Percentiles rank a stretch among this genome's conserved stretches.
phyloP scores from a whole-genome alignment of 441 rosid species.

The Corymbia calophylla region DNA sequence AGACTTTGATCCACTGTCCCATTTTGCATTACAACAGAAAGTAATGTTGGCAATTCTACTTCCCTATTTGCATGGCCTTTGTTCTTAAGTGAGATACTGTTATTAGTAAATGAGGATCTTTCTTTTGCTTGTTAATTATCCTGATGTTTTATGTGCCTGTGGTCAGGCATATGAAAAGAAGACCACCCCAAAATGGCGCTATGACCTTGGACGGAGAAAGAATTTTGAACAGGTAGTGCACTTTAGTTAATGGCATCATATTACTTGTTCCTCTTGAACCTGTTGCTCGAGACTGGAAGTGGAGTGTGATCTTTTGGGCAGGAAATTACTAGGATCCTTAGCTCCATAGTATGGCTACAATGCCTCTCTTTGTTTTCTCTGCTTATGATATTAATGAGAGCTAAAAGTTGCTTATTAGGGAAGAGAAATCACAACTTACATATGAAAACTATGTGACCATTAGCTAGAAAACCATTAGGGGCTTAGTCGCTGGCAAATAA shows the following conservation, averaged over 20 bases:
- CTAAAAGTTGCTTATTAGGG: background rate
- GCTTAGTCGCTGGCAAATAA: background rate
- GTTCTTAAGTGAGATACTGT: background rate
- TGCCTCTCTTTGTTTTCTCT: background rate
- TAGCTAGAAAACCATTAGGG: background rate
- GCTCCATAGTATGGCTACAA: background rate
- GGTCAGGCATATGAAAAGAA: slow-evolving; percentile 86
- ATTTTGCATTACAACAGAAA: background rate
- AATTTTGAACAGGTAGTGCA: slow-evolving; percentile 71
- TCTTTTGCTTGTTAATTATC: background rate
- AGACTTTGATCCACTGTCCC: background rate
- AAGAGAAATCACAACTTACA: background rate
- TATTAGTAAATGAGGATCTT: background rate
- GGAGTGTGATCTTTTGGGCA: background rate
- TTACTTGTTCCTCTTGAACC: background rate
- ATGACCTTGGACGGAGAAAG: slow-evolving; percentile 69
- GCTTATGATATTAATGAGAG: background rate
- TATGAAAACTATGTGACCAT: background rate
- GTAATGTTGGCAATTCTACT: background rate
- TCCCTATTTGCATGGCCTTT: background rate
- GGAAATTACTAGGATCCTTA: background rate
- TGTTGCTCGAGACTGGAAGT: background rate
- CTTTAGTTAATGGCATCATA: background rate
- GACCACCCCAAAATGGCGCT: slow-evolving; percentile 73
- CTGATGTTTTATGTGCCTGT: slow-evolving; percentile 6